Conservation (phyloP, 352 stramenopile genomes). For the Pythium dissotocum region DNA sequence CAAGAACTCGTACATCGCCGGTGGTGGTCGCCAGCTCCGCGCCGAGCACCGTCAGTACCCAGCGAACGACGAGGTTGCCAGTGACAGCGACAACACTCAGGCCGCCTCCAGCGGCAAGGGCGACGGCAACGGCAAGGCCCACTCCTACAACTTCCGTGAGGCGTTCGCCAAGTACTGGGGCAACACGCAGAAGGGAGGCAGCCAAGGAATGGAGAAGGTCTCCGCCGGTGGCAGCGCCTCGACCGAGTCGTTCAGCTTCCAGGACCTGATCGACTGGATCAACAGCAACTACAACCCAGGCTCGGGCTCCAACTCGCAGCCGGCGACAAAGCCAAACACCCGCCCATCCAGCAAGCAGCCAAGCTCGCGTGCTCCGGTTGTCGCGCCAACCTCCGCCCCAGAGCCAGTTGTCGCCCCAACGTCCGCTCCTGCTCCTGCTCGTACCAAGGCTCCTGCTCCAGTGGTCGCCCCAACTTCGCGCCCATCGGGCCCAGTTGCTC, state of each 20-base stretch:
- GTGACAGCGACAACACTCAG: neutral
- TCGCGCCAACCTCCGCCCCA: neutral
- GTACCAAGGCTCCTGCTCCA: neutral
- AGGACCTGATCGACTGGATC: constrained; percentile 12
- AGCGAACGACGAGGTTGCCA: neutral
- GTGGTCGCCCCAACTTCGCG: neutral
- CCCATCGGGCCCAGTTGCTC: neutral
- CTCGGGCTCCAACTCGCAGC: neutral
- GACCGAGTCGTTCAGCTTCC: constrained; percentile 8
- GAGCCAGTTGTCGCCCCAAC: neutral
- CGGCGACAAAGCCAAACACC: neutral
- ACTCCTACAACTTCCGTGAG: constrained; percentile 2
- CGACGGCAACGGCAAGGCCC: neutral
- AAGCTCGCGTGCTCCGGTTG: neutral
- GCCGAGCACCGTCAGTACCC: neutral
- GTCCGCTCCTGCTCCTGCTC: neutral
- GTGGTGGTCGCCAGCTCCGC: neutral
- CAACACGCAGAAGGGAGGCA: neutral
- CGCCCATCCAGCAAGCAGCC: neutral
- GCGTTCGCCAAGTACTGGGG: constrained; percentile 2
- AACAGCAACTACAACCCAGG: constrained; percentile 9
- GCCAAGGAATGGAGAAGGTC: neutral
- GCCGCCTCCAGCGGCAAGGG: neutral
- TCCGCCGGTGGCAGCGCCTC: neutral
- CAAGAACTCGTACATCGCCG: constrained; percentile 17